Conservation (phyloP, 2,329 filamentous ascomycete species). For the Trichoderma gracile region DNA sequence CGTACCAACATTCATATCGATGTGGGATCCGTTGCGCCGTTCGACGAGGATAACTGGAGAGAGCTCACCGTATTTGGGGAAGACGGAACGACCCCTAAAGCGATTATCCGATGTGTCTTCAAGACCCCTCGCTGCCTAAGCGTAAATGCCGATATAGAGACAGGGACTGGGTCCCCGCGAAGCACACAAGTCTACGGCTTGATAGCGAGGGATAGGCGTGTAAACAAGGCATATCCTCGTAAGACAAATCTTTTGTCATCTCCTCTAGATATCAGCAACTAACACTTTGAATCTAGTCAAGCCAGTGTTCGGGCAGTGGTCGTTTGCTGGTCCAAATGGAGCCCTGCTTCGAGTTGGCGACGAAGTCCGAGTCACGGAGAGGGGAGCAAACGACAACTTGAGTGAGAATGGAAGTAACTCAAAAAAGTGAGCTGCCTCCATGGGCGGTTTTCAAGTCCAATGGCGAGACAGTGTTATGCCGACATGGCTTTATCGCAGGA, state of each 20-base stretch:
- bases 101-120: conserved; percentile 29
- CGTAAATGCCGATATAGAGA: conserved; percentile 28
- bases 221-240: conserved; percentile 29
- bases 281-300: conserved; percentile 25
- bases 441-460: not conserved
- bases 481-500: not conserved
- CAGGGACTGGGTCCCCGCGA: conserved; percentile 22
- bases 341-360: conserved; percentile 32
- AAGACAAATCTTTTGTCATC: not conserved
- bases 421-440: not conserved
- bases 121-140: conserved; percentile 29
- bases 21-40: conserved; percentile 24
- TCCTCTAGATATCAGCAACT: not conserved
- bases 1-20: conserved; percentile 30
- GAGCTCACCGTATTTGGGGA: conserved; percentile 26
- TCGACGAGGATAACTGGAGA: conserved; percentile 29
- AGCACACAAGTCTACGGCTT: conserved; percentile 28
- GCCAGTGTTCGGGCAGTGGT: conserved; percentile 30
- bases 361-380: conserved; percentile 26
- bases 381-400: not conserved
- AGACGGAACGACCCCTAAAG: conserved; percentile 23
- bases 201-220: conserved; percentile 29
- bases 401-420: not conserved
- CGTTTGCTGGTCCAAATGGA: conserved; percentile 28
- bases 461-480: not conserved